Percentiles rank a stretch among this genome's conserved stretches.
phyloP scores from a whole-genome alignment of 768 basidiomycete species.

The Phanerochaete sordida region DNA sequence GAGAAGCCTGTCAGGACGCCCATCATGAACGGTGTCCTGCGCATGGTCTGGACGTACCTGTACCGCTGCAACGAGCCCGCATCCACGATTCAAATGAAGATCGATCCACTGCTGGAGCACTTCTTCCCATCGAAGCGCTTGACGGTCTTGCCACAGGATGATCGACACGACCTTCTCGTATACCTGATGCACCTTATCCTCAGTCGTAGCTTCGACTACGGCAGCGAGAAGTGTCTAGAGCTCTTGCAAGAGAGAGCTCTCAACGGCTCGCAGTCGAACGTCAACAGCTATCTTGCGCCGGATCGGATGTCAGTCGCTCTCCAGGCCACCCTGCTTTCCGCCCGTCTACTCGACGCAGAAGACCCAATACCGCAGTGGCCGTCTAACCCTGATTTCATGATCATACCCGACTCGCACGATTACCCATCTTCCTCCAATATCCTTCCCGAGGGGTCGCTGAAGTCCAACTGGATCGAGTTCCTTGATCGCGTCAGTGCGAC shows the following conservation, averaged over 20 bases:
- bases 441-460: conserved; percentile 53
- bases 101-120: conserved; percentile 70
- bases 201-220: conserved; percentile 81
- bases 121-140: conserved; percentile 76
- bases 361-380: conserved; percentile 75
- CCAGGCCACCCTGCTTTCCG: conserved; percentile 71
- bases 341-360: conserved; percentile 72
- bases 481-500: conserved; percentile 60
- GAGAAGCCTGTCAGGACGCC: conserved; percentile 70
- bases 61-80: conserved; percentile 86
- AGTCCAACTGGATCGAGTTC: conserved; percentile 69
- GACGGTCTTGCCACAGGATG: conserved; percentile 61
- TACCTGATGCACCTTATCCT: conserved; percentile 81
- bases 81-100: conserved; percentile 74
- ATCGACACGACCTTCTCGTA: conserved; percentile 72
- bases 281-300: conserved; percentile 48
- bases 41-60: conserved; percentile 92
- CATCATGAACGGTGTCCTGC: conserved; percentile 77
- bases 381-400: conserved; percentile 61
- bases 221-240: conserved; percentile 76
- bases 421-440: conserved; percentile 69
- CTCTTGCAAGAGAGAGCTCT: conserved; percentile 70
- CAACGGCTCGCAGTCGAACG: conserved; percentile 37
- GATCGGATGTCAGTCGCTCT: conserved; percentile 75
- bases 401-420: conserved; percentile 52